Base-by-base conservation (phyloP, 2,329 filamentous ascomycete species). In the Dothiorella sarmentorum region DNA sequence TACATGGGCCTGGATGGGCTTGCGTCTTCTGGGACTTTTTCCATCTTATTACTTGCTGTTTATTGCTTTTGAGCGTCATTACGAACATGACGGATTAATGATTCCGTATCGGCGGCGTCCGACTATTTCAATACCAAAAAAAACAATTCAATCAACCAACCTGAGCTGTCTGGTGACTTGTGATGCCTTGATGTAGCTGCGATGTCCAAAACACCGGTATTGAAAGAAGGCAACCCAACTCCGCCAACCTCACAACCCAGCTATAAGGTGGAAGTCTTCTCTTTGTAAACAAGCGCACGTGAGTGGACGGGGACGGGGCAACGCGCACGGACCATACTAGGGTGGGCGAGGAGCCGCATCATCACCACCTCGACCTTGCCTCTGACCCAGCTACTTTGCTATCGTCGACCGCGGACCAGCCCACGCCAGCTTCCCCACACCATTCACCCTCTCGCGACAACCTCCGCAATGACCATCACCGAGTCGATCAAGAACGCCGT, bases 401-500 rank as follows among this genome's bases (percentile, higher is more conserved):
- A 26, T 20, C 31, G 13, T 37, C 27, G 45, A 49, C 18, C 45
- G 27, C 29, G 27, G 17, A n/a, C n/a, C n/a, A n/a, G n/a, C n/a
- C n/a, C n/a, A n/a, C n/a, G n/a, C n/a, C n/a, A n/a, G n/a, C n/a
- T n/a, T 10, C 45, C 18, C 45, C 18, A 13, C 45, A 13, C 11
- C 20, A 11, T 7, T 15, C 7, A 2, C 7, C 4, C 45, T n/a
- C 20, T n/a, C 15, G 27, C 45, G 17, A 31, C 17, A 31, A 7
- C 22, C 13, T 31, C 10, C 47, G 26, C 31, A 17, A 77, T 76
- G 74, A 72, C 74, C 33, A 62, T 77, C 65, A 71, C 73, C 52
- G 77, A 80, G 49, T 72, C 69, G 43, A 73, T 78, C 63, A 80
- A 80, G 69, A 73, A 76, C 57, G 76, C 76, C 61, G 76, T 80